Evolutionary conservation across 1,284 basidiomycete genomes (phyloP), one percentile per base, ranked within the genome.

Genomic region (Microstroma glucosiphilum): DNA sequence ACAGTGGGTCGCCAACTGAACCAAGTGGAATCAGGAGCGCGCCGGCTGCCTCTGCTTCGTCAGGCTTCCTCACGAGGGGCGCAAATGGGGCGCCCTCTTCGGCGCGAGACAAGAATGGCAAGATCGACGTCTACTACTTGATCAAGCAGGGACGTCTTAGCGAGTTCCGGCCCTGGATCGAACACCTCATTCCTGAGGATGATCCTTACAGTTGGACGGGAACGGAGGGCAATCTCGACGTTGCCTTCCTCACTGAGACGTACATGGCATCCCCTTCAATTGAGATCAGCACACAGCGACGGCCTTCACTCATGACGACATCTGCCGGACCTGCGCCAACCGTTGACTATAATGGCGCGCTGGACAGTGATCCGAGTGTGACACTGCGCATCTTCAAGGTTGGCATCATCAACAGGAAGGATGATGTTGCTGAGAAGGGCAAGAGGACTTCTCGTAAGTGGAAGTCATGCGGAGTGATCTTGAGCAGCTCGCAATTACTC

Each of bases 61-160:
- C 17, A 15, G 46, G 46, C 4, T 54, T 54, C 51, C 51, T 54
- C 13, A 13, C 51, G 7, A 54, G 51, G 8, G 15, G 19, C 17
- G 21, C 43, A 21, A 6, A 6, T 21, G 43, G 43, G 3, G 43
- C 17, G 4, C 8, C 21, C 25, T 15, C 17, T 2, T 21, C 21
- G 13, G 17, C 46, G 3, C 9, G 40, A 25, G 40, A 25, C 61
- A 40, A 21, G 58, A 79, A 85, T 66, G 83, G 83, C 62, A 71
- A 91, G 88, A 84, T 94, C 46, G 93, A 97, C 78, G 89, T 91
- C 1, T 97, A 97, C 81, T 89, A 88, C 78, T 84, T 96, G 60
- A 96, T 97, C 69, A 86, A 61, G 17, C 75, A 90, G 85, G 86
- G 88, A 69, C 81, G 88, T 57, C 83, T 93, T 15, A 84, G 83